Evolutionary conservation across 306 rosid genomes (phyloP).

Genomic region (Chamaecrista fasciculata): DNA sequence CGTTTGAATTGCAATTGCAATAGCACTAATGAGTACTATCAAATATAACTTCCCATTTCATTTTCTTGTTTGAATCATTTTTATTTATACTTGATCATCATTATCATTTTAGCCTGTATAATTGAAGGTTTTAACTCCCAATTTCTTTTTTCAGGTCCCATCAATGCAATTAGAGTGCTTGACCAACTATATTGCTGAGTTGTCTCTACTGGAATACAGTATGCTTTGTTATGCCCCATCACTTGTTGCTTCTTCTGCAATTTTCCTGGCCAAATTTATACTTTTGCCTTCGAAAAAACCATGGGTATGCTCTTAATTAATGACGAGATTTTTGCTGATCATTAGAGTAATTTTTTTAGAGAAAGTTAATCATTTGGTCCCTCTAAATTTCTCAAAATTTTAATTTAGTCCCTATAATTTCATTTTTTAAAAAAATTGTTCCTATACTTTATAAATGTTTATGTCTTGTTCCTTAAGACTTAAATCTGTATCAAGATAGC

Average conservation of each 20-base stretch:
- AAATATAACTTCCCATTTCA: no score
- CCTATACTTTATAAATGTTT: no score
- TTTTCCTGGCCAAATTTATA: conserved; percentile 74
- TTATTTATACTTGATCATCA: neutral
- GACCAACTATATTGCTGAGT: conserved; percentile 80
- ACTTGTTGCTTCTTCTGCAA: conserved; percentile 78
- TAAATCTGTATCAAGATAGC: no score
- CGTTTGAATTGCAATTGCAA: neutral
- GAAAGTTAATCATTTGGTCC: no score
- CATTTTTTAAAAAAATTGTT: no score
- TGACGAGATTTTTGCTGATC: neutral
- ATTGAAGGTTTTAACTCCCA: neutral
- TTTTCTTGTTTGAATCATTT: no score
- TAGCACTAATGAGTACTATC: no score
- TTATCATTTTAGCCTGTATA: neutral
- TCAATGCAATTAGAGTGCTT: conserved; percentile 84
- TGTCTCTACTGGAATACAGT: conserved; percentile 80
- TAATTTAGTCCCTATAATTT: no score
- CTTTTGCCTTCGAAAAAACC: conserved; percentile 71
- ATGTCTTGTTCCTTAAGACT: no score
- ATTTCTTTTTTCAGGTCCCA: conserved; percentile 36
- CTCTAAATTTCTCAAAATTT: no score
- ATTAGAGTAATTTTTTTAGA: neutral
- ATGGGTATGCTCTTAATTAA: conserved; percentile 59
- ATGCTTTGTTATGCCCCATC: conserved; percentile 92